Base-by-base conservation (phyloP, 2,329 filamentous ascomycete species). In the Sclerotinia trifoliorum region DNA sequence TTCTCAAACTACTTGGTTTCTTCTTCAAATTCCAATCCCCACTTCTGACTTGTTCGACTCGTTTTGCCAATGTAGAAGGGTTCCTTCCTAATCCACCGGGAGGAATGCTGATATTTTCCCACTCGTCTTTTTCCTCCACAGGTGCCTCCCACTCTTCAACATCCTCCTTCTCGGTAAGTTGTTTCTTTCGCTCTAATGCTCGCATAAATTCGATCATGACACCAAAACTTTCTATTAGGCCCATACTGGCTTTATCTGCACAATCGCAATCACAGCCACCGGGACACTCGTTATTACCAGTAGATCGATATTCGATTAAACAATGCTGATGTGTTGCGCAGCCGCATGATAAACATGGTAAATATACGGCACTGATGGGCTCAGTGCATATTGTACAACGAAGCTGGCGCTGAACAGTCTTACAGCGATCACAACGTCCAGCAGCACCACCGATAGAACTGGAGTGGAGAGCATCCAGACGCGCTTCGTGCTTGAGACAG, bases 181-280 rank as follows among this genome's bases (percentile, higher is more conserved):
- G 57, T 17, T 71, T 68, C 4, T 65, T 58, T 4, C 39, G 51
- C 51, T 69, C 73, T 1, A 73, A 39, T 24, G 70, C 62, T 26
- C 74, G 70, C 73, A 76, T 73, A 26, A 68, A 67, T 58, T 77
- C 75, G 21, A 78, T 75, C 8, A 72, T 73, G 49, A 80, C 82
- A 0, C 83, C 83, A 84, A 87, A 88, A 26, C 84, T 86, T 76
- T 89, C 87, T 11, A 89, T 83, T 52, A 86, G 81, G 0, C 85
- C 86, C 58, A 80, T 82, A 68, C 80, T 80, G 1, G 87, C 86
- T 70, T 88, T 84, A 19, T 84, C 80, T 0, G 84, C 81, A 72
- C 88, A 90, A 69, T 85, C 80, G 74, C 88, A 90, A 74, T 89
- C 88, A 73, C 89, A 88, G 1, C 87, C 87, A 0, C 86, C 87